Conservation (phyloP, 768 basidiomycete genomes). For the Hortiboletus campestris region DNA sequence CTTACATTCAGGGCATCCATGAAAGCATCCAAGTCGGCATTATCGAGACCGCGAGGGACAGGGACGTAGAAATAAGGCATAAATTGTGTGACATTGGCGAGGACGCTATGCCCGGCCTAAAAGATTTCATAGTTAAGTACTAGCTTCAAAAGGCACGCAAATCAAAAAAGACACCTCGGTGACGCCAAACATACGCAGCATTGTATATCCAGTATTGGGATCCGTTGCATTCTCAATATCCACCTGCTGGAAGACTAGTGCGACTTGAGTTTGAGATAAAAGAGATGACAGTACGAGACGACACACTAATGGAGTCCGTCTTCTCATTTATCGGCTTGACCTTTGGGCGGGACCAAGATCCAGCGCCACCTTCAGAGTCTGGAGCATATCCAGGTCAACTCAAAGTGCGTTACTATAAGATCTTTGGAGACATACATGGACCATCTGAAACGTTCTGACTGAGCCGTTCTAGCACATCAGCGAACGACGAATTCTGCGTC, state of each 20-base stretch:
- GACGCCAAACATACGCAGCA: constrained; percentile 82
- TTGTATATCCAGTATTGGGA: constrained; percentile 38
- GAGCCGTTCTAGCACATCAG: constrained; percentile 61
- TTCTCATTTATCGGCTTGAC: constrained; percentile 55
- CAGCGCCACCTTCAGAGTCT: constrained; percentile 78
- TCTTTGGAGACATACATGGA: constrained; percentile 35
- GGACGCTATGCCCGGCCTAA: constrained; percentile 84
- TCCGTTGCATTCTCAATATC: constrained; percentile 76
- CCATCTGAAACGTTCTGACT: constrained; percentile 47
- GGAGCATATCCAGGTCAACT: background rate
- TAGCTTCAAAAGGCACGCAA: background rate
- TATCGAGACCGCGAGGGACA: constrained; percentile 78
- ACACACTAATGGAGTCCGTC: constrained; percentile 66
- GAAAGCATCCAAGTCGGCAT: constrained; percentile 66
- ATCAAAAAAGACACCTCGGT: constrained; percentile 58
- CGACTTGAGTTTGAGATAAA: background rate
- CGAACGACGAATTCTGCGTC: constrained; percentile 46
- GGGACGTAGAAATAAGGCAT: constrained; percentile 92
- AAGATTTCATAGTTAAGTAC: background rate
- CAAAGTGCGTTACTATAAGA: background rate
- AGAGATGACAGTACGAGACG: background rate
- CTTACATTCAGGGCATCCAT: constrained; percentile 73
- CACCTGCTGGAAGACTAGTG: constrained; percentile 90
- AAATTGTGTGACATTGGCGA: constrained; percentile 80
- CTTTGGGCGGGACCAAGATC: constrained; percentile 67